Evolutionary conservation across 23 red algal species (phyloP).

Genomic region (Cyanidioschyzon merolae): DNA sequence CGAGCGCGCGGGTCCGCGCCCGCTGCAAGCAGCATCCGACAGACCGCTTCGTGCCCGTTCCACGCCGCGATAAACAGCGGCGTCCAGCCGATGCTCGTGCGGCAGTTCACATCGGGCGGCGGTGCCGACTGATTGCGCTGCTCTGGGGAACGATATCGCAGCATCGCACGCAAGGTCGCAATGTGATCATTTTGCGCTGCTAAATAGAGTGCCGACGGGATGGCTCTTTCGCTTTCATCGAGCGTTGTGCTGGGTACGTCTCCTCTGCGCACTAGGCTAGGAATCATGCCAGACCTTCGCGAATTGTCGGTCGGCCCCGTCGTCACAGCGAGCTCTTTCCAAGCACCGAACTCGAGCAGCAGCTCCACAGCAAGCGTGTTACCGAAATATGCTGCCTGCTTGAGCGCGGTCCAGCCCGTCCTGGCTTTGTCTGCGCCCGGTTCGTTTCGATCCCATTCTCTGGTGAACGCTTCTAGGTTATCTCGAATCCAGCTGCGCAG

Average conservation of each 20-base stretch:
- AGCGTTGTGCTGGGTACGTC: not conserved
- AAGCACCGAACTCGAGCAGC: constrained; percentile 10
- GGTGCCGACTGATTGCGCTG: not conserved
- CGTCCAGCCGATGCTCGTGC: not conserved
- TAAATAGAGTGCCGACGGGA: not conserved
- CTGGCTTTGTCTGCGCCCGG: not conserved
- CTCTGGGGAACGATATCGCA: not conserved
- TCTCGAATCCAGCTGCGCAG: not conserved
- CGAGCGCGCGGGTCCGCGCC: constrained; percentile 11
- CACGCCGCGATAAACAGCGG: constrained; percentile 6
- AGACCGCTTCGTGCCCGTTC: not conserved
- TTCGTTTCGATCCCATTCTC: not conserved
- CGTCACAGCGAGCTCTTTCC: not conserved
- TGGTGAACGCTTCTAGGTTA: not conserved
- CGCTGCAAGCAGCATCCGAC: not conserved
- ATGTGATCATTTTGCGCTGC: not conserved
- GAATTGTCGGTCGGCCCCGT: not conserved
- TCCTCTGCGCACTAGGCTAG: not conserved
- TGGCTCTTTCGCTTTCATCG: not conserved
- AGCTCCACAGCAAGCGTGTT: not conserved
- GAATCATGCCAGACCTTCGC: not conserved
- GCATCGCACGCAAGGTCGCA: not conserved
- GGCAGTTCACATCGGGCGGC: not conserved
- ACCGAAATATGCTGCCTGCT: constrained; percentile 3
- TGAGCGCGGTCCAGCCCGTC: constrained; percentile 2